phyloP scores from a whole-genome alignment of 345 rosid species.

The Rhodamnia argentea region DNA sequence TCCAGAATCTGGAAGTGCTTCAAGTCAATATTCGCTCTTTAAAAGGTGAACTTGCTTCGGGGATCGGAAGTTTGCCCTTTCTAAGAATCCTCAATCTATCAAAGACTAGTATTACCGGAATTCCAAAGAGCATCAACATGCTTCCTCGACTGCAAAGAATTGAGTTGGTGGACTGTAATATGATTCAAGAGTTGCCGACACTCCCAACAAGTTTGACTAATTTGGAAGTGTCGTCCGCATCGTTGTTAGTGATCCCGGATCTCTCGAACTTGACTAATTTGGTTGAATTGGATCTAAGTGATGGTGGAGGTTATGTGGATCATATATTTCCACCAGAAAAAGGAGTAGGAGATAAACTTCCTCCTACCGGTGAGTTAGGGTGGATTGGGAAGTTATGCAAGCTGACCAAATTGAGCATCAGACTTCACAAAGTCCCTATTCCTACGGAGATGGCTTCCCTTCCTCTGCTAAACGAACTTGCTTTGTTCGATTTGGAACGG shows the following conservation, averaged over 20 bases:
- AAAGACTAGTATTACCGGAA: rapidly evolving
- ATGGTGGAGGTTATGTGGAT: too few species aligned
- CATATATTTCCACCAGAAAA: too few species aligned
- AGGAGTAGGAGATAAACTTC: too few species aligned
- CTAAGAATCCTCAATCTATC: background rate
- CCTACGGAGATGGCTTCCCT: background rate
- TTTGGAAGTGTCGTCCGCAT: rapidly evolving
- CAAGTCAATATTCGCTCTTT: rapidly evolving
- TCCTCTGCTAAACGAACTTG: rapidly evolving
- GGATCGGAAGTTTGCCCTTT: background rate
- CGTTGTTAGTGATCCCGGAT: rapidly evolving
- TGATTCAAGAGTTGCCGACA: rapidly evolving
- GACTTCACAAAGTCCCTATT: rapidly evolving
- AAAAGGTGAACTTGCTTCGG: background rate
- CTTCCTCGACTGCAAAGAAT: background rate
- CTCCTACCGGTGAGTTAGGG: rapidly evolving
- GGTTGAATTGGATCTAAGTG: background rate
- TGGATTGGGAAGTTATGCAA: background rate
- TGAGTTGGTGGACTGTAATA: rapidly evolving
- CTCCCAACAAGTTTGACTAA: background rate
- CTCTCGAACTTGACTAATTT: background rate
- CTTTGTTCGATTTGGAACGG: rapidly evolving
- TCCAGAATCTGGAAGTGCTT: background rate
- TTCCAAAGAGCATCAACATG: background rate
- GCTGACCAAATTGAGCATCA: rapidly evolving